Evolutionary conservation across 768 basidiomycete species (phyloP).

Genomic region (Gloeostereum incarnatum): DNA sequence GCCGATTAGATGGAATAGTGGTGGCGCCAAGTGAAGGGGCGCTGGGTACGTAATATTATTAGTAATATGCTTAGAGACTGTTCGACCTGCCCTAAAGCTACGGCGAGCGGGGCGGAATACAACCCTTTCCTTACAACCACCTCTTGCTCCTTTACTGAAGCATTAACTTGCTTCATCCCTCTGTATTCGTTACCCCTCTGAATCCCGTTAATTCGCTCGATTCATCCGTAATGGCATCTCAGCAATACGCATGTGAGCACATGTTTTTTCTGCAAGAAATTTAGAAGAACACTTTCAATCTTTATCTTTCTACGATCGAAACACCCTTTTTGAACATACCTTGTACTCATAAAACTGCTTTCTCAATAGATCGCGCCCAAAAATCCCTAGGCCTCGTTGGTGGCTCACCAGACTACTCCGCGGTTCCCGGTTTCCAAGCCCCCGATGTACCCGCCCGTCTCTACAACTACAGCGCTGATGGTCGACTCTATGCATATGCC

Average conservation of each 20-base stretch:
- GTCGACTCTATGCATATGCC: slow-evolving; percentile 80
- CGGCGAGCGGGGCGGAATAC: no score
- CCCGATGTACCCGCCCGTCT: slow-evolving; percentile 70
- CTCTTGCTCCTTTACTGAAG: no score
- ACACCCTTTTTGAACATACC: slow-evolving; percentile 4
- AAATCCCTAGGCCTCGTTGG: slow-evolving; percentile 84
- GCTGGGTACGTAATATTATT: no score
- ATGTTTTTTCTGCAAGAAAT: slow-evolving; percentile 3
- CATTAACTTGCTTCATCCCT: slow-evolving; percentile 20
- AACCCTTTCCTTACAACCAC: no score
- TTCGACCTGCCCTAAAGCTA: no score
- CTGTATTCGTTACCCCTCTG: slow-evolving; percentile 22
- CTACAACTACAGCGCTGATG: slow-evolving; percentile 79
- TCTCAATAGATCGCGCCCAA: slow-evolving; percentile 76
- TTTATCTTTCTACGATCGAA: no score
- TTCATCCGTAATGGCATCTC: slow-evolving; percentile 54
- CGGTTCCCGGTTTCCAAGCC: slow-evolving; percentile 50
- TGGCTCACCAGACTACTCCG: slow-evolving; percentile 67
- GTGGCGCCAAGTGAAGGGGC: no score
- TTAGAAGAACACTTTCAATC: slow-evolving; percentile 9
- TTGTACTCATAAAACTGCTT: slow-evolving; percentile 10
- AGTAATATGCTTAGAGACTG: no score
- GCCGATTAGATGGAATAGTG: no score
- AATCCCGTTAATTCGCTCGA: slow-evolving; percentile 19
- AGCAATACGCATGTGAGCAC: slow-evolving; percentile 82